A percentile compares a stretch with the other conserved stretches of the same genome.
phyloP scores from a whole-genome alignment of 306 rosid species.

The Fragaria iinumae region DNA sequence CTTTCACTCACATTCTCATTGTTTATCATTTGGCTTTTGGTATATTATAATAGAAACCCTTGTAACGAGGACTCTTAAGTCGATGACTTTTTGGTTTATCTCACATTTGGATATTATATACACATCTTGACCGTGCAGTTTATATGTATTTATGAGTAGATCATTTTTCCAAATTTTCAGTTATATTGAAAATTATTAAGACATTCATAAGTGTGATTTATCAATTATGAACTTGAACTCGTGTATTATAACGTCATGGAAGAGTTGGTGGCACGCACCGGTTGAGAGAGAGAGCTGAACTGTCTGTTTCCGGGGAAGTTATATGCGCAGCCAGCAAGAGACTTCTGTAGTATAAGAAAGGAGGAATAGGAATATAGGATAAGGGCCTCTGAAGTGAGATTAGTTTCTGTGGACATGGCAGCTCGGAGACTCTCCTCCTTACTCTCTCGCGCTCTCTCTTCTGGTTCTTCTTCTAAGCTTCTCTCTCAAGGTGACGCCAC shows the following conservation, averaged over 20 bases:
- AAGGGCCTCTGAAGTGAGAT: not conserved
- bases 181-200: too few species aligned
- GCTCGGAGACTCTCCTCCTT: constrained; percentile 56
- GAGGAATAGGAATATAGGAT: not conserved
- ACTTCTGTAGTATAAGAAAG: not conserved
- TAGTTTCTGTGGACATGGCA: constrained; percentile 54
- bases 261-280: not conserved
- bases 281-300: not conserved
- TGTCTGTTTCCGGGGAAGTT: too few species aligned
- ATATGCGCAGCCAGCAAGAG: not conserved
- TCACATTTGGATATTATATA: too few species aligned
- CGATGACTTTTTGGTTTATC: too few species aligned
- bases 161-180: too few species aligned
- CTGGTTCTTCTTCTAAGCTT: constrained; percentile 50
- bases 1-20: not conserved
- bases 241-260: too few species aligned
- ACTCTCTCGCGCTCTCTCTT: constrained; percentile 52
- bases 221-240: too few species aligned
- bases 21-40: not conserved
- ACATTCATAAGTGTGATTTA: too few species aligned
- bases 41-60: not conserved
- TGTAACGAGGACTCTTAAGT: too few species aligned
- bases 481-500: constrained; percentile 46
- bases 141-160: too few species aligned
- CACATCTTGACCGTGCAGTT: too few species aligned